Conservation (phyloP, 768 basidiomycete species). For the Tephrocybe sp. region DNA sequence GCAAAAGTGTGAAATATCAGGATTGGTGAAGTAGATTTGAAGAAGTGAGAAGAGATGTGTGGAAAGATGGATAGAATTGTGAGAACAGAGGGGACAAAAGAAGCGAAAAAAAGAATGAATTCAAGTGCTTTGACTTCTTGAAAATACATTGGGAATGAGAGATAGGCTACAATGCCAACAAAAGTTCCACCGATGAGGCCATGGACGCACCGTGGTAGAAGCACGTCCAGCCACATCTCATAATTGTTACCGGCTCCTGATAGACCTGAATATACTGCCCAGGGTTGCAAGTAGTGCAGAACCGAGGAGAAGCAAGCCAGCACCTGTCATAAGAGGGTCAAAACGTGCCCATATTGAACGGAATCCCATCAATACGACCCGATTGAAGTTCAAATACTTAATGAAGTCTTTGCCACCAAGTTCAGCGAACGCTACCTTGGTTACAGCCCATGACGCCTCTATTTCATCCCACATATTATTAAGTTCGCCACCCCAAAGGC, state of each 20-base stretch:
- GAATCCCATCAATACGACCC: constrained; percentile 64
- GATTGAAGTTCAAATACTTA: constrained; percentile 49
- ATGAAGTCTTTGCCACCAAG: constrained; percentile 31
- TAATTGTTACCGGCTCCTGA: constrained; percentile 33
- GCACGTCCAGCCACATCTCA: constrained; percentile 38
- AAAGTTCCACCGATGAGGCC: constrained; percentile 36
- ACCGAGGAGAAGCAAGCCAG: constrained; percentile 65
- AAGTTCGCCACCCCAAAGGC: constrained; percentile 70
- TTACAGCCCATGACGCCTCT: constrained; percentile 40
- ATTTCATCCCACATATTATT: constrained; percentile 59
- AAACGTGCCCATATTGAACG: constrained; percentile 95
- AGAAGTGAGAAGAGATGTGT: constrained; percentile 24
- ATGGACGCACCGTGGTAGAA: constrained; percentile 27
- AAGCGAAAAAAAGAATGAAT: constrained; percentile 44
- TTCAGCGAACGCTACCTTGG: constrained; percentile 15
- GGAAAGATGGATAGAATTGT: constrained; percentile 42
- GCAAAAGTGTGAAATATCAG: constrained; percentile 67
- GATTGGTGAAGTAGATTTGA: constrained; percentile 39
- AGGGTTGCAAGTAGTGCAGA: constrained; percentile 52
- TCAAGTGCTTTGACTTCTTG: constrained; percentile 52
- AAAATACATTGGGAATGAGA: constrained; percentile 28
- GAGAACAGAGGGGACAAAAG: constrained; percentile 43
- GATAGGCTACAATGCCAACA: constrained; percentile 29
- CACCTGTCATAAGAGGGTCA: constrained; percentile 70
- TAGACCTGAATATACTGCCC: constrained; percentile 53